Conservation (phyloP, 108 stramenopile genomes). For the Pseudonitzschia pungens region DNA sequence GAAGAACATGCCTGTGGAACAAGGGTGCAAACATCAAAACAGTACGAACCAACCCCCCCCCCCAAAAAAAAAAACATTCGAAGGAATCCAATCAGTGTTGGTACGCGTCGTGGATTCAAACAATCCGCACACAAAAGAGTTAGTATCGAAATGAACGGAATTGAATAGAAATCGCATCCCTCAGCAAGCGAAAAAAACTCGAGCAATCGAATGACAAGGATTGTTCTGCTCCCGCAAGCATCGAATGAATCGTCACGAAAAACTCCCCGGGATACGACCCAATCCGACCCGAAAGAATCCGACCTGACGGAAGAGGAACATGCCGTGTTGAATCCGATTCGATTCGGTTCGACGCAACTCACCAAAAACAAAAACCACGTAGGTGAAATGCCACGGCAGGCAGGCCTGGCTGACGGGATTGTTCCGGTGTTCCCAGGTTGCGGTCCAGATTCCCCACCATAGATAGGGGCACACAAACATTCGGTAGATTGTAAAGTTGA, state of each 20-base stretch:
- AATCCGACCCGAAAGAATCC: no score
- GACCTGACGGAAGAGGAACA: no score
- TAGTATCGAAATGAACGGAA: no score
- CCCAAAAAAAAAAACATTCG: neutral
- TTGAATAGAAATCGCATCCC: no score
- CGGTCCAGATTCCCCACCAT: constrained; percentile 33
- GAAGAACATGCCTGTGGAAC: constrained; percentile 59
- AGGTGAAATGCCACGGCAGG: constrained; percentile 46
- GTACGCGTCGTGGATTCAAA: no score
- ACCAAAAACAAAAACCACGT: constrained; percentile 38
- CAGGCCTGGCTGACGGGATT: constrained; percentile 33
- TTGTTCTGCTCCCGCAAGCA: no score
- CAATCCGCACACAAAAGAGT: no score
- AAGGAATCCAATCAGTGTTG: neutral
- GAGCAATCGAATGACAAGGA: no score
- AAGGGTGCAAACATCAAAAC: neutral
- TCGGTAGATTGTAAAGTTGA: constrained; percentile 50
- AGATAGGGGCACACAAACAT: constrained; percentile 49
- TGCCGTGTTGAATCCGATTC: no score
- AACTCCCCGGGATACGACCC: no score
- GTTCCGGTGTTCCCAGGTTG: constrained; percentile 18
- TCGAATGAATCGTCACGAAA: no score
- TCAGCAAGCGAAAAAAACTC: no score
- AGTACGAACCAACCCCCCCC: neutral
- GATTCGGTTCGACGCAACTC: neutral